Evolutionary conservation across 148 eudicot species (phyloP).

Genomic region (Dysphania ambrosioides): DNA sequence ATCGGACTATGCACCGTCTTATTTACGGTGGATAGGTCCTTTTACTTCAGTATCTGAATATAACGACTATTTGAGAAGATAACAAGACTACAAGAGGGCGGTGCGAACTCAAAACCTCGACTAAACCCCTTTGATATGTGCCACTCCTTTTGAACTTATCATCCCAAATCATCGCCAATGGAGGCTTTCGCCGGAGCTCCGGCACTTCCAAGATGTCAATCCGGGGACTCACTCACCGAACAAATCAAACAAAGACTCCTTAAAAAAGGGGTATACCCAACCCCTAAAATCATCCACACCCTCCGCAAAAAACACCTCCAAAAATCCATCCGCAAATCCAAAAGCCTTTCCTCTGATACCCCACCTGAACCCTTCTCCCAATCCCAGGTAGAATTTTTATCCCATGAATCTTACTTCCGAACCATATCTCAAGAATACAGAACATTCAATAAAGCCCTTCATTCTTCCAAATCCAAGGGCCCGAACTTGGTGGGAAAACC

Average conservation of each 20-base stretch:
- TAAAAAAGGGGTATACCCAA: conserved; percentile 56
- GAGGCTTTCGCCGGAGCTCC: conserved; percentile 54
- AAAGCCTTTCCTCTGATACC: conserved; percentile 36
- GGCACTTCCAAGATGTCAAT: conserved; percentile 29
- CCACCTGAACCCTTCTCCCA: conserved; percentile 27
- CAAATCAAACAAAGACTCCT: conserved; percentile 58
- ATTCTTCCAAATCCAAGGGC: conserved; percentile 15
- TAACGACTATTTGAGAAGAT: too few relatives aligned
- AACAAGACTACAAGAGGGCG: too few relatives aligned
- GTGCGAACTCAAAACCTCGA: conserved; percentile 10
- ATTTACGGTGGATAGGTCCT: too few relatives aligned
- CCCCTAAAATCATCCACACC: conserved; percentile 81
- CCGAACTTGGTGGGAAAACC: conserved; percentile 57
- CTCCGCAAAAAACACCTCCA: conserved; percentile 77
- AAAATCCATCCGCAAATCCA: conserved; percentile 58
- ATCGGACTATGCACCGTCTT: too few relatives aligned
- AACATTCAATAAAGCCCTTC: conserved; percentile 30
- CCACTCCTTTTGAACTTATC: not conserved
- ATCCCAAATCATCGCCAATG: conserved; percentile 38
- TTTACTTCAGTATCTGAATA: too few relatives aligned
- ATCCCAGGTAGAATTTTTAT: conserved; percentile 33
- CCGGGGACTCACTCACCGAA: conserved; percentile 35
- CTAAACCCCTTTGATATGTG: not conserved
- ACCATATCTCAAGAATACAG: conserved; percentile 56
- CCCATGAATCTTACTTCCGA: conserved; percentile 54